Evolutionary conservation across 176 grass and related monocot species (phyloP).

Genomic region (Zea luxurians): DNA sequence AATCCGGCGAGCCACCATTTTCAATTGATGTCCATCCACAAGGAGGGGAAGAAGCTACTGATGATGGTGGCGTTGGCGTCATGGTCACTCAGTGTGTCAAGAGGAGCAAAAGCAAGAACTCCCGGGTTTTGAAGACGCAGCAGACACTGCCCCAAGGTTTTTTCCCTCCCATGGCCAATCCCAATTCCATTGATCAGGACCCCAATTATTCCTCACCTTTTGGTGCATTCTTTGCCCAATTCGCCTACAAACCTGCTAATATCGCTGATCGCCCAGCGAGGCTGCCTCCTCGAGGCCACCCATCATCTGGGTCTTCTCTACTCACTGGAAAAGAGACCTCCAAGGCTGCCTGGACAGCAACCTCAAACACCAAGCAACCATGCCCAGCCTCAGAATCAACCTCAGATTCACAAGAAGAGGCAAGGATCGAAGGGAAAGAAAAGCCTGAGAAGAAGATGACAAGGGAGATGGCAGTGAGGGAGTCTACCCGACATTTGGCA

Average conservation of each 20-base stretch:
- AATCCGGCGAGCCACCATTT: no score
- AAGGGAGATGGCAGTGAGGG: background rate
- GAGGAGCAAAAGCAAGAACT: no score
- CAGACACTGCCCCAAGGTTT: no score
- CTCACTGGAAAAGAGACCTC: conserved; percentile 7
- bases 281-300: background rate
- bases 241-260: conserved; percentile 23
- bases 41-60: no score
- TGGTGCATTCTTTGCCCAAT: conserved; percentile 38
- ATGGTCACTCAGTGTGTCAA: no score
- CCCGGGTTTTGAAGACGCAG: no score
- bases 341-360: conserved; percentile 8
- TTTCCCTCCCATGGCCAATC: no score
- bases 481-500: background rate
- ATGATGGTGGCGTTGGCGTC: no score
- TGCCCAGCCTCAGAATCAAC: conserved; percentile 7
- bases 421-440: background rate
- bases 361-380: background rate
- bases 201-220: conserved; percentile 8
- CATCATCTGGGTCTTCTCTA: background rate
- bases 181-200: background rate
- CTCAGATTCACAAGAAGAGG: conserved; percentile 13
- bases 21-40: no score
- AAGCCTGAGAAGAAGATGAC: background rate
- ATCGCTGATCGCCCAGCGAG: background rate